Evolutionary conservation across 2,329 filamentous ascomycete genomes (phyloP).

Genomic region (Lojkania enalia): DNA sequence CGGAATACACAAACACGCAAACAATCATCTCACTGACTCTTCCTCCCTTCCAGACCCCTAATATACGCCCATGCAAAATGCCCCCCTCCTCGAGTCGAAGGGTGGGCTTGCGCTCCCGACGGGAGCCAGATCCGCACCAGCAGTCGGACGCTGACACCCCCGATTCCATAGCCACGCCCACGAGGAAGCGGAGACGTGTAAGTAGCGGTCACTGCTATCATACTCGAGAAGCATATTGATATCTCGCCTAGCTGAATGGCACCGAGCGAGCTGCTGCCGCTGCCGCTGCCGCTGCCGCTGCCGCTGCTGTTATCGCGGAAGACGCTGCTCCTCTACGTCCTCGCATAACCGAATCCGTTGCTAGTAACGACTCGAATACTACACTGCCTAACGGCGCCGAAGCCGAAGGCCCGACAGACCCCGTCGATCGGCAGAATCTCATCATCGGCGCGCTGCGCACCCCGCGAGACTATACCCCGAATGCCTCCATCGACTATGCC

Average conservation of each 20-base stretch:
- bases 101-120: constrained; percentile 33
- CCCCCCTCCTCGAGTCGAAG: constrained; percentile 35
- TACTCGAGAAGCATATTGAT: constrained; percentile 18
- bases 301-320: constrained; percentile 17
- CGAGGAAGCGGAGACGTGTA: constrained; percentile 53
- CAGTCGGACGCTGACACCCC: constrained; percentile 49
- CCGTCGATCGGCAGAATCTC: constrained; percentile 42
- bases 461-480: constrained; percentile 53
- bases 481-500: constrained; percentile 61
- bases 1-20: constrained; percentile 7
- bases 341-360: constrained; percentile 42
- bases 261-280: constrained; percentile 27
- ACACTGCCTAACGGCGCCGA: constrained; percentile 41
- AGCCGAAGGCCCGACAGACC: constrained; percentile 32
- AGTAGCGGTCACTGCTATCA: constrained; percentile 19
- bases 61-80: constrained; percentile 27
- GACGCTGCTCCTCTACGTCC: constrained; percentile 26
- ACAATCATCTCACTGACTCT: constrained; percentile 2
- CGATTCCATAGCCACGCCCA: constrained; percentile 53
- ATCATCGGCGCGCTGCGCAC: constrained; percentile 48
- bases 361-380: constrained; percentile 48
- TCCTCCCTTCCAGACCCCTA: constrained; percentile 4
- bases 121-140: constrained; percentile 37
- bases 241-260: constrained; percentile 39
- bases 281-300: constrained; percentile 12